Base-by-base conservation (phyloP, 179 eudicot genomes). In the Spergularia azorica region DNA sequence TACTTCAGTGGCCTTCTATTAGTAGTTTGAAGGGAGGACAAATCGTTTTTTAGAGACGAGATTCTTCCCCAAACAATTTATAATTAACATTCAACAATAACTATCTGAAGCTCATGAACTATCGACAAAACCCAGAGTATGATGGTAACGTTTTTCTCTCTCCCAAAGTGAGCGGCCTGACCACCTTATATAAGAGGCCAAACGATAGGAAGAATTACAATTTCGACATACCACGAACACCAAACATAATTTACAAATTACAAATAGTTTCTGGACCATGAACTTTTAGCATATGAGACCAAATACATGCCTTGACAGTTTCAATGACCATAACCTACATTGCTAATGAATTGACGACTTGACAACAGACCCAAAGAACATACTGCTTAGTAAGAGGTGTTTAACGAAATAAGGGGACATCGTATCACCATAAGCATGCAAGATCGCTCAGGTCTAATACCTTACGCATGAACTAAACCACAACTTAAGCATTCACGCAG, bases 201-300 rank as follows among this genome's bases (percentile, higher is more conserved):
- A 65, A 67, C 7, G 41, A 10, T 32, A 12, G 66, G 66, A 63
- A 26, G 66, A 26, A 63, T 26, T 4, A n/a, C 16, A 20, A 17
- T 21, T 59, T 20, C 21, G 21, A 59, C 6, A 21, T 17, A 59
- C 38, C 32, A 54, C 26, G 46, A 67, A 46, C 55, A 20, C 39
- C n/a, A 55, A 12, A 32, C 15, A 73, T 67, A 26, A 26, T 14
- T 17, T 12, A 60, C 18, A 46, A 66, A 73, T 7, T 48, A 32
- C 26, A 55, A 21, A 17, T 43, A 48, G 9, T 63, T 48, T 67
- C 65, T 61, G 39, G 21, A 74, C 73, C 81, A 71, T 43, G 60
- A 65, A 57, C 39, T n/a, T 8, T 46, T n/a, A 38, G 73, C 51
- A 69, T 48, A 79, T 61, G 3, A 50, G 51, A 69, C 58, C 72